These are phyloP conservation scores for Nemania sp. DNA, from an alignment of 2,329 filamentous ascomycete species.

Conservation along the genomic window DNA sequence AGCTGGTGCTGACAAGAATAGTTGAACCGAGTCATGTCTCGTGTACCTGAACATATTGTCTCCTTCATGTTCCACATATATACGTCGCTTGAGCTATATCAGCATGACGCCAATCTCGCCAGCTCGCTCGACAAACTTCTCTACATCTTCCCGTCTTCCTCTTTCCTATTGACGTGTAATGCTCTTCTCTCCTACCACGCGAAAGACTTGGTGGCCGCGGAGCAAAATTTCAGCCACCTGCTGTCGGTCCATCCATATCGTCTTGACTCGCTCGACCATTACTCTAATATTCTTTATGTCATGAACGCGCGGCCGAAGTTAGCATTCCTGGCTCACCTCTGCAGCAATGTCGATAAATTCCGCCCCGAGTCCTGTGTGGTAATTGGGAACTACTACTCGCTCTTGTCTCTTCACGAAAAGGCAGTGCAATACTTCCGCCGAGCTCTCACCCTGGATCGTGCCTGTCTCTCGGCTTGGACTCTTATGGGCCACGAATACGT, in stretches of 20 bases:
- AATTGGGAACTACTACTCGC: conserved; percentile 94
- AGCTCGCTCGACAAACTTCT: conserved; percentile 77
- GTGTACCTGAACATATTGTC: conserved; percentile 87
- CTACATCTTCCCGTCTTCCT: conserved; percentile 81
- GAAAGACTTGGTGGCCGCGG: conserved; percentile 74
- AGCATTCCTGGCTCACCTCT: conserved; percentile 89
- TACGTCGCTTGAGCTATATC: conserved; percentile 88
- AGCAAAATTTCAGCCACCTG: conserved; percentile 74
- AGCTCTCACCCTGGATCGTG: conserved; percentile 85
- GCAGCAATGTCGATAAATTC: conserved; percentile 91
- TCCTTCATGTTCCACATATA: conserved; percentile 93
- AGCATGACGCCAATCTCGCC: conserved; percentile 76
- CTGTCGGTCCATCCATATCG: conserved; percentile 75
- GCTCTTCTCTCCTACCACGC: conserved; percentile 89
- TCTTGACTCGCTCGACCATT: conserved; percentile 90
- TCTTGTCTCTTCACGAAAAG: conserved; percentile 95
- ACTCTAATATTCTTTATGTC: conserved; percentile 96
- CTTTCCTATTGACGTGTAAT: conserved; percentile 88
- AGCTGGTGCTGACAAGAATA: conserved; percentile 45
- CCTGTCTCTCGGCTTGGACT: conserved; percentile 94
- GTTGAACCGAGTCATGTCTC: conserved; percentile 72
- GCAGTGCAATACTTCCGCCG: conserved; percentile 97
- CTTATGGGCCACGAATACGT: conserved; percentile 99
- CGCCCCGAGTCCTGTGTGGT: conserved; percentile 96
- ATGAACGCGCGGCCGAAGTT: conserved; percentile 86